These are phyloP conservation scores for Orbilia quercus DNA, from an alignment of 2,329 filamentous ascomycete genomes.

Conservation along the genomic window DNA sequence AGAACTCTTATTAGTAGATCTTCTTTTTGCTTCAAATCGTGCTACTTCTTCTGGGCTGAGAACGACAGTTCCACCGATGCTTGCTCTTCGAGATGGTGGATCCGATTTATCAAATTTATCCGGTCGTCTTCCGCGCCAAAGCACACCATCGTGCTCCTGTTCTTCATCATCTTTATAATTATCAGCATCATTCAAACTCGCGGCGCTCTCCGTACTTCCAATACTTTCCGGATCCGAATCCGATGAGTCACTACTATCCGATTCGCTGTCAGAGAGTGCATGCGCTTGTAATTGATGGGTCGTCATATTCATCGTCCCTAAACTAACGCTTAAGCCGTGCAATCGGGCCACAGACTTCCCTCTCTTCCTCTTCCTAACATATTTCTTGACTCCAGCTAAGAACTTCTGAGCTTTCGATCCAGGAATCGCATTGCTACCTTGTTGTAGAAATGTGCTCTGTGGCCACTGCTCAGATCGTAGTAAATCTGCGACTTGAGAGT, in stretches of 20 bases:
- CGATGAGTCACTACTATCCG: slow-evolving; percentile 62
- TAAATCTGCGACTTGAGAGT: slow-evolving; percentile 52
- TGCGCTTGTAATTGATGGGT: slow-evolving; percentile 77
- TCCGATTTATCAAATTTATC: slow-evolving; percentile 35
- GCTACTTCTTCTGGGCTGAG: slow-evolving; percentile 30
- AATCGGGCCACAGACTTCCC: slow-evolving; percentile 35
- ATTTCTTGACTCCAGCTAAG: slow-evolving; percentile 57
- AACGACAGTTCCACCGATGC: slow-evolving; percentile 26
- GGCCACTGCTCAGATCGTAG: slow-evolving; percentile 58
- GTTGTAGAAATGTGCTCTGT: slow-evolving; percentile 53
- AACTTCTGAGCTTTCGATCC: slow-evolving; percentile 41
- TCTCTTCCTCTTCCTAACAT: slow-evolving; percentile 56
- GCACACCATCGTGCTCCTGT: not conserved
- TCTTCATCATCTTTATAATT: slow-evolving; percentile 42
- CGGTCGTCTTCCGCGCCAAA: not conserved
- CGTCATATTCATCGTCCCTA: slow-evolving; percentile 68
- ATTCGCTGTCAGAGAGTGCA: slow-evolving; percentile 68
- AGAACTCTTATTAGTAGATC: slow-evolving; percentile 2
- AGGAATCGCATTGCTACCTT: slow-evolving; percentile 4
- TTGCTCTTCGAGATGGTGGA: slow-evolving; percentile 37
- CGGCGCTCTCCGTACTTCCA: slow-evolving; percentile 62
- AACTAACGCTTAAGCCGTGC: slow-evolving; percentile 26
- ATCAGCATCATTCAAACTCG: slow-evolving; percentile 64
- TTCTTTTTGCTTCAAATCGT: slow-evolving; percentile 41
- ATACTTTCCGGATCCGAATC: slow-evolving; percentile 60